Conservation (phyloP, 495 filamentous ascomycete genomes). For the Echria macrotheca region DNA sequence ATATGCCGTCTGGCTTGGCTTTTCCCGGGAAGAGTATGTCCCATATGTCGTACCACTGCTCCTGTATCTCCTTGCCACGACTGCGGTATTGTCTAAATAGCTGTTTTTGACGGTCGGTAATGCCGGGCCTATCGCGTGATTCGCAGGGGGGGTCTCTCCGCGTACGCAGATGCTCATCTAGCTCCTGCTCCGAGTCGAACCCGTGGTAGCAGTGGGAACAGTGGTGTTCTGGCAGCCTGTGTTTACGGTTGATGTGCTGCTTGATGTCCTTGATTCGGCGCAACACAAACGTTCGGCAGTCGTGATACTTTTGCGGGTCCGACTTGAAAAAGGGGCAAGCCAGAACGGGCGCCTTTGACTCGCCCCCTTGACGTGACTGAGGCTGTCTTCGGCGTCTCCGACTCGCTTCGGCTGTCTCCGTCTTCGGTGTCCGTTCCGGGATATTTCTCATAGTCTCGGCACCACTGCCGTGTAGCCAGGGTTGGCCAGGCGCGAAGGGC, state of each 20-base stretch:
- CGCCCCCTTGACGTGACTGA: no score
- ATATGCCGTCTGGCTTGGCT: no score
- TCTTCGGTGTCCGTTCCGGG: no score
- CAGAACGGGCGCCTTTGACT: background rate
- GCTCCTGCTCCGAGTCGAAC: background rate
- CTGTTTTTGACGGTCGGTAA: no score
- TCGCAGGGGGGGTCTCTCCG: background rate
- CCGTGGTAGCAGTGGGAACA: background rate
- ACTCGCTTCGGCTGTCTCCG: no score
- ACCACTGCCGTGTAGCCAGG: no score
- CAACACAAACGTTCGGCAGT: background rate
- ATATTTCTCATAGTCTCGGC: no score
- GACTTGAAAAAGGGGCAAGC: background rate
- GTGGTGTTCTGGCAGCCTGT: background rate
- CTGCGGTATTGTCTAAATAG: background rate
- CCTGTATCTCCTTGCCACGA: background rate
- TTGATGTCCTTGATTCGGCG: background rate
- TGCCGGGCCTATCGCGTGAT: no score
- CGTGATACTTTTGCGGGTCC: background rate
- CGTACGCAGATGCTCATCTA: background rate
- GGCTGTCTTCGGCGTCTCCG: no score
- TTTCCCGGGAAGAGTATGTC: background rate
- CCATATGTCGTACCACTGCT: background rate
- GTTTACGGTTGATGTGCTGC: background rate
- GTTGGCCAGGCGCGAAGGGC: no score